Base-by-base conservation (phyloP, 768 basidiomycete species). In the Leccinum pellstonianum region DNA sequence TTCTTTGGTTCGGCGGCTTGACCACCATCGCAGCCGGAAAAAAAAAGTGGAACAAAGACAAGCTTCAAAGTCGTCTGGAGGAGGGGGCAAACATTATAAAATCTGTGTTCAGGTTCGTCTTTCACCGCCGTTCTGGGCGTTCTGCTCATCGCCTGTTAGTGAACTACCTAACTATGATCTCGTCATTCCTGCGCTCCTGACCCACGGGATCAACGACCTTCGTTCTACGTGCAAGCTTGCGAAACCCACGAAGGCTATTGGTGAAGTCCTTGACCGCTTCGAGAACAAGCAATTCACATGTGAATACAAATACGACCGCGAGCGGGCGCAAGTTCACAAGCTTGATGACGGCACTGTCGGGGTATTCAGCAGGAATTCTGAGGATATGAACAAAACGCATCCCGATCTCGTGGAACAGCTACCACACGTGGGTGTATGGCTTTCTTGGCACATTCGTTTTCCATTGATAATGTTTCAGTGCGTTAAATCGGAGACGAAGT, bases 241-340 rank as follows among this genome's bases (percentile, higher is more conserved):
- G 15, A 99, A 98, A 75, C 97, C 97, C 9, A 98, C 96, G 0
- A 99, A 99, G 75, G 97, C 97, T 3, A 98, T 99, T 64, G 88
- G 93, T 14, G 96, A 98, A 75, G 96, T 99, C 19, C 82, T 99
- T 21, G 96, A 99, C 76, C 81, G 95, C 58, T 99, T 98, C 69
- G 97, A 99, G 74, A 87, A 86, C 69, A 95, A 95, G 75, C 84
- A 82, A 56, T 98, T 99, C 71, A 98, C 97, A 9, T 98, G 95
- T 76, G 97, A 99, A 77, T 99, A 99, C 77, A 99, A 99, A 75
- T 99, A 99, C 66, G 97, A 99, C 64, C 97, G 97, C 7, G 97
- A 99, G 73, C 87, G 97, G 51, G 97, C 97, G 14, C 95, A 98
- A 78, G 90, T 96, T 3, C 97, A 99, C 75, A 86, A 81, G 69